Evolutionary conservation across 164 flowering plant species (phyloP).

Genomic region (Protea cynaroides): DNA sequence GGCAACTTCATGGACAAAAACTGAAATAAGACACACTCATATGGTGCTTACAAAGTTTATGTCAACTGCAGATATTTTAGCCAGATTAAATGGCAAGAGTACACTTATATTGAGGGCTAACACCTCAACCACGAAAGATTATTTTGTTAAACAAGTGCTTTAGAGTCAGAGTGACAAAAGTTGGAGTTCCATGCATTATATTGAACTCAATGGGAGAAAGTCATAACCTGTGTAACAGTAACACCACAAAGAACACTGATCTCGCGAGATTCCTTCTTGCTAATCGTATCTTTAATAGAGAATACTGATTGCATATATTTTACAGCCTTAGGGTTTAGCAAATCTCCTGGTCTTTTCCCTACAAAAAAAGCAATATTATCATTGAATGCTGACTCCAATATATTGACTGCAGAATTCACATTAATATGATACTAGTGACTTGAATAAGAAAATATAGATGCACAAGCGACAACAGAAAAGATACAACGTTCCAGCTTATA

Average conservation of each 20-base stretch:
- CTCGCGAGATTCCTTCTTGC: slow-evolving; percentile 92
- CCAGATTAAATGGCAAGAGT: background rate
- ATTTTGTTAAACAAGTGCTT: background rate
- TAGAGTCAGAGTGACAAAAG: background rate
- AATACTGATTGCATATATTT: slow-evolving; percentile 86
- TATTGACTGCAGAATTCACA: background rate
- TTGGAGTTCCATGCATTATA: background rate
- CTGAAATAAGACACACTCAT: too few relatives aligned
- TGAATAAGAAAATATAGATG: too few relatives aligned
- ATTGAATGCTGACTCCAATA: background rate
- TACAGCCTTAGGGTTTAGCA: slow-evolving; percentile 87
- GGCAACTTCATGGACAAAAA: background rate
- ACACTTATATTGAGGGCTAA: background rate
- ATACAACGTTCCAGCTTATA: too few relatives aligned
- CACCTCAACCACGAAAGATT: too few relatives aligned
- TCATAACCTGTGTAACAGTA: slow-evolving; percentile 75
- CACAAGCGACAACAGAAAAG: too few relatives aligned
- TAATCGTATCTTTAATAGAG: slow-evolving; percentile 79
- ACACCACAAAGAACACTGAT: slow-evolving; percentile 89
- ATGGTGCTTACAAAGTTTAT: too few relatives aligned
- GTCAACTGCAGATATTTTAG: background rate
- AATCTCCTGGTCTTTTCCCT: slow-evolving; percentile 98
- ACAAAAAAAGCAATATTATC: slow-evolving; percentile 7
- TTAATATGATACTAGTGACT: too few relatives aligned
- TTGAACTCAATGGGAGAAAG: background rate